A percentile compares a stretch with the other conserved stretches of the same genome.
Evolutionary conservation across 176 grass and related monocot genomes (phyloP).

Genomic region (Bromus sterilis): DNA sequence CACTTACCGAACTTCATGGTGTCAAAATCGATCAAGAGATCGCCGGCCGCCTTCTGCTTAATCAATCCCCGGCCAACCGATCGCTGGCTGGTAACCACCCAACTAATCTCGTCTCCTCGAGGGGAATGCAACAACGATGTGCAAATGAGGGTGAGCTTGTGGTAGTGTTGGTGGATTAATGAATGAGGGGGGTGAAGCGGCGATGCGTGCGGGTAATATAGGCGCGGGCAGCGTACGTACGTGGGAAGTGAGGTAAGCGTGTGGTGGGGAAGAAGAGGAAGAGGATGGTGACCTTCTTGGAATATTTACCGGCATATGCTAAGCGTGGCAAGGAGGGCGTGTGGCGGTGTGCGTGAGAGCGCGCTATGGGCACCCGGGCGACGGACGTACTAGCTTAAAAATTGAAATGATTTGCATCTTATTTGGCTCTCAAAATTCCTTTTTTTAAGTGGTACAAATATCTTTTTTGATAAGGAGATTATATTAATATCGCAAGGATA

Average conservation of each 20-base stretch:
- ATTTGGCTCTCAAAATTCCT: neutral
- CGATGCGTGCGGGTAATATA: conserved; percentile 9
- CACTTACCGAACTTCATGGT: conserved; percentile 85
- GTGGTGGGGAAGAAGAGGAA: neutral
- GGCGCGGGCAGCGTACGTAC: neutral
- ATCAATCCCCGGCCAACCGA: neutral
- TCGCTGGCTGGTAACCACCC: neutral
- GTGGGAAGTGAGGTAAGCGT: neutral
- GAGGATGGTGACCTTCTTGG: neutral
- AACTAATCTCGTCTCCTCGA: neutral
- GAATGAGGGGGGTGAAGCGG: neutral
- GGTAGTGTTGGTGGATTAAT: neutral
- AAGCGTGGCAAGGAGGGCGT: neutral
- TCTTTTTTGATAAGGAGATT: too few species aligned
- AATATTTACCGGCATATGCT: conserved; percentile 93
- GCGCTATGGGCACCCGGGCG: conserved; percentile 15
- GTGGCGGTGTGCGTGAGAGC: neutral
- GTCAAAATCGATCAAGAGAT: neutral
- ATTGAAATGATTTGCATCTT: neutral
- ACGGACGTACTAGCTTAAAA: neutral
- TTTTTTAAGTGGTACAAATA: too few species aligned
- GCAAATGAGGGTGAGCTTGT: neutral
- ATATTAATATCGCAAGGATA: too few species aligned
- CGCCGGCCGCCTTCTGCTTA: neutral
- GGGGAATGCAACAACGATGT: neutral